Evolutionary conservation across 768 basidiomycete genomes (phyloP), one percentile per base, ranked within the genome.

Genomic region (Auricularia sp.): DNA sequence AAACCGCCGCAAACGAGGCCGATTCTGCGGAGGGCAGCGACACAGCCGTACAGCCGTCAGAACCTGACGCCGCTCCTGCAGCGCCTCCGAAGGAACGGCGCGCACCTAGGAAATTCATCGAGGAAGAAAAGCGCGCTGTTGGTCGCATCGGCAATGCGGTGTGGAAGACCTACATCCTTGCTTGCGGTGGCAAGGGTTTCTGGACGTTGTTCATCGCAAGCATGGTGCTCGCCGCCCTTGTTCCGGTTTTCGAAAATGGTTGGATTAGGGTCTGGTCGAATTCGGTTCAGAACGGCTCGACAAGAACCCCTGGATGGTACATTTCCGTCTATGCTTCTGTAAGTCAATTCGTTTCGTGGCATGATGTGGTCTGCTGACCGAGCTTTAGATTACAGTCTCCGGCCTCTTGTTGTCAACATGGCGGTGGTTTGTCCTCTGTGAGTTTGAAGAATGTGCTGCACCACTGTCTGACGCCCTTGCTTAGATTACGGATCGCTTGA

Each of bases 111-210:
- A 95, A 94, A 72, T 80, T 95, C 58, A 77, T 95, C 5, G 93
- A 96, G 69, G 90, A 91, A 69, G 90, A 91, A 72, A 84, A 82
- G 66, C 81, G 90, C n/a, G 88, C 87, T 1, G 84, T 85, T 53
- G 90, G 90, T 3, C 80, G 86, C 58, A 88, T 92, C 62, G 75
- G 81, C 60, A 75, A 79, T 64, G 82, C 83, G 44, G 83, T 91
- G 23, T 92, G 90, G 90, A 69, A 74, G 53, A 79, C 79, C 0
- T 87, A 87, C 66, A 72, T 87, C 67, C 70, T 69, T 39, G 81
- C 82, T 0, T 79, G 79, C 67, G 84, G 84, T 36, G 80, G 73
- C 69, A 75, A 71, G 65, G 68, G 69, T 69, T 87, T 80, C 70
- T 90, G 90, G 90, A 58, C 72, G 1, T 14, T 83, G 5, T 88